A percentile compares a stretch with the other conserved stretches of the same genome.
These are phyloP conservation scores for Aspergillus tamarii DNA, from an alignment of 2,329 filamentous ascomycete species.

Conservation along the genomic window DNA sequence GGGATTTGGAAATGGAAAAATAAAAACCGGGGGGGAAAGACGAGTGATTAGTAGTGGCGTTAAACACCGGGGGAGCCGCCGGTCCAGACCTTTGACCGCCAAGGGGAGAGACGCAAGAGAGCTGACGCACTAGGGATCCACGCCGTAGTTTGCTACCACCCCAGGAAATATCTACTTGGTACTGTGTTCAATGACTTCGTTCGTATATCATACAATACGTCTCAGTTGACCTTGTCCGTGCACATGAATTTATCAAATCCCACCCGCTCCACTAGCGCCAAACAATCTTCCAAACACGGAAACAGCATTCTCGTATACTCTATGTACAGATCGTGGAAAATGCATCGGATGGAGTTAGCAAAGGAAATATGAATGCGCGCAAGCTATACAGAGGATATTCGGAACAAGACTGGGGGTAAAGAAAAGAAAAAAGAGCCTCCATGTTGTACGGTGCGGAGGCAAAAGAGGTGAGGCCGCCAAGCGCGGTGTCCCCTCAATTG, in stretches of 20 bases:
- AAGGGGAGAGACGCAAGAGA: background rate
- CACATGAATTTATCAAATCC: background rate
- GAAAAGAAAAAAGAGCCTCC: background rate
- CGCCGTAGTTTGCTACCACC: background rate
- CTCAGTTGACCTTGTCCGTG: background rate
- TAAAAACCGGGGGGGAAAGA: background rate
- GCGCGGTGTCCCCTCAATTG: background rate
- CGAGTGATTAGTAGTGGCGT: conserved; percentile 13
- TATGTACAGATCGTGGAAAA: conserved; percentile 20
- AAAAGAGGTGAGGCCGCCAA: background rate
- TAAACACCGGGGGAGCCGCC: conserved; percentile 23
- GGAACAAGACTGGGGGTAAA: background rate
- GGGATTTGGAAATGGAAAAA: conserved; percentile 3
- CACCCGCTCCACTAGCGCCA: background rate
- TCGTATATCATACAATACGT: background rate
- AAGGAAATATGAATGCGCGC: conserved; percentile 2
- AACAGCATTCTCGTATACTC: conserved; percentile 16
- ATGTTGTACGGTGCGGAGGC: background rate
- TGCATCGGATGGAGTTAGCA: background rate
- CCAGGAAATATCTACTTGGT: background rate
- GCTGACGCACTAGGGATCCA: conserved; percentile 2
- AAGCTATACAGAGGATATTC: conserved; percentile 16
- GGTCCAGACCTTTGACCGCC: conserved; percentile 20
- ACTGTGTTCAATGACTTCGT: background rate
- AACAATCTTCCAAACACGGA: conserved; percentile 11